Conservation (phyloP, 108 stramenopile species). For the Conticribra guillardii region DNA sequence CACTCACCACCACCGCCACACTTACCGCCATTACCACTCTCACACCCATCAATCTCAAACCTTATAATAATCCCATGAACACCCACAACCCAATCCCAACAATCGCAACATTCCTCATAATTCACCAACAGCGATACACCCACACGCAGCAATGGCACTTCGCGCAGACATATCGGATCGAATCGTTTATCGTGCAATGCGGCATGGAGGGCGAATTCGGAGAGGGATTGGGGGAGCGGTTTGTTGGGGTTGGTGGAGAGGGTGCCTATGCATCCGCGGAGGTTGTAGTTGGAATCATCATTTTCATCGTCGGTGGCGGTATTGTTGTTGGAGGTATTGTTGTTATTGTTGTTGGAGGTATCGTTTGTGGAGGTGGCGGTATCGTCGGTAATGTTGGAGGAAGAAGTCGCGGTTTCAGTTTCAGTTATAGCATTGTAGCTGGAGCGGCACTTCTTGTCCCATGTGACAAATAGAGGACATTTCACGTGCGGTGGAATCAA, state of each 20-base stretch:
- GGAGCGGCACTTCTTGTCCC: conserved; percentile 64
- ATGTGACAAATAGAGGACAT: conserved; percentile 84
- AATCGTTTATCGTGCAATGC: conserved; percentile 78
- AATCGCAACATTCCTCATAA: conserved; percentile 68
- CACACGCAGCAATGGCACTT: conserved; percentile 66
- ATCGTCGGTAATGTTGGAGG: conserved; percentile 32
- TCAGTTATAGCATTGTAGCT: conserved; percentile 5
- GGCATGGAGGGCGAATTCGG: conserved; percentile 70
- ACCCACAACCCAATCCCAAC: conserved; percentile 78
- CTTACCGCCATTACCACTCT: not conserved
- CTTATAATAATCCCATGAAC: conserved; percentile 78
- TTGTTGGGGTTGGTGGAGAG: conserved; percentile 56
- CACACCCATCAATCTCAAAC: conserved; percentile 30
- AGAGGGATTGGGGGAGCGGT: conserved; percentile 48
- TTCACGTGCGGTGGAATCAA: conserved; percentile 43
- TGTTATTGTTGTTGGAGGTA: not conserved
- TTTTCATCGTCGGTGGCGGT: no score
- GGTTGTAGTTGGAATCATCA: conserved; percentile 39
- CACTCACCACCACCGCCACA: no score
- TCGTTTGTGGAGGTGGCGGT: conserved; percentile 1
- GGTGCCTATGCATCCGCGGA: conserved; percentile 83
- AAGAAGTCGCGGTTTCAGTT: conserved; percentile 21
- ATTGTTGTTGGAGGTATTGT: conserved; percentile 2
- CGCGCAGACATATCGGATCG: conserved; percentile 55
- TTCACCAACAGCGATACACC: conserved; percentile 73